phyloP scores from a whole-genome alignment of 768 basidiomycete species.

The Leucogyrophana mollusca region DNA sequence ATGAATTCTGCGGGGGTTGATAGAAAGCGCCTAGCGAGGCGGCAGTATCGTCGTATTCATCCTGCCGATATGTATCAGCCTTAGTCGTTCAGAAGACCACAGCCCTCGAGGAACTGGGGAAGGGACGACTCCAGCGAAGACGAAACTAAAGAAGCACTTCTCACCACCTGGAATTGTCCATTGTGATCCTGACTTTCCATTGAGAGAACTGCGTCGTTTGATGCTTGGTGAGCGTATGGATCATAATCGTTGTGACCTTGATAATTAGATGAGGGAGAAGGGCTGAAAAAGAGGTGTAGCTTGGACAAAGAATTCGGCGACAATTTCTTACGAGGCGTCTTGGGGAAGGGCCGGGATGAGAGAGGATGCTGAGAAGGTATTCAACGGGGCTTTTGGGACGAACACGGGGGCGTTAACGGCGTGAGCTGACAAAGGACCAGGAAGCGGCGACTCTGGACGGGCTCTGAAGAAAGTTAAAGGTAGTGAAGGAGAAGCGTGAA shows the following conservation, averaged over 20 bases:
- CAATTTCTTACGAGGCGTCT: slow-evolving; percentile 25
- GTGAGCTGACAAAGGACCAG: slow-evolving; percentile 49
- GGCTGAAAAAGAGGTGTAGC: slow-evolving; percentile 15
- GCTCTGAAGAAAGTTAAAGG: slow-evolving; percentile 26
- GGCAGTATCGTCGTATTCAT: slow-evolving; percentile 29
- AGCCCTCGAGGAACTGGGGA: too few relatives aligned
- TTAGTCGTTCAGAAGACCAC: too few relatives aligned
- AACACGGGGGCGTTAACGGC: slow-evolving; percentile 85
- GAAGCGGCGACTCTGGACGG: slow-evolving; percentile 43
- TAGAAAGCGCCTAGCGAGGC: slow-evolving; percentile 36
- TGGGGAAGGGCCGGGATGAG: slow-evolving; percentile 27
- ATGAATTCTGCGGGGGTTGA: slow-evolving; percentile 40
- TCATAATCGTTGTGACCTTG: slow-evolving; percentile 39
- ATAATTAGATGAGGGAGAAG: slow-evolving; percentile 27
- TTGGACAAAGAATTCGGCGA: not conserved
- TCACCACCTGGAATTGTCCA: not conserved
- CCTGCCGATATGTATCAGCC: slow-evolving; percentile 19
- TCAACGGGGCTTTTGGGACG: slow-evolving; percentile 69
- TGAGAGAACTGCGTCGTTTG: slow-evolving; percentile 10
- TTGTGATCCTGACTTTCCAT: slow-evolving; percentile 18
- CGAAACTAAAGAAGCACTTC: too few relatives aligned
- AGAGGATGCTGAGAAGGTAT: slow-evolving; percentile 35
- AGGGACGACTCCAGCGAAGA: too few relatives aligned
- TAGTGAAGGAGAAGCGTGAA: not conserved
- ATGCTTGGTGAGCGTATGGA: slow-evolving; percentile 19